Conservation (phyloP, 73 alveolate species). For the Symbiodinium natans region DNA sequence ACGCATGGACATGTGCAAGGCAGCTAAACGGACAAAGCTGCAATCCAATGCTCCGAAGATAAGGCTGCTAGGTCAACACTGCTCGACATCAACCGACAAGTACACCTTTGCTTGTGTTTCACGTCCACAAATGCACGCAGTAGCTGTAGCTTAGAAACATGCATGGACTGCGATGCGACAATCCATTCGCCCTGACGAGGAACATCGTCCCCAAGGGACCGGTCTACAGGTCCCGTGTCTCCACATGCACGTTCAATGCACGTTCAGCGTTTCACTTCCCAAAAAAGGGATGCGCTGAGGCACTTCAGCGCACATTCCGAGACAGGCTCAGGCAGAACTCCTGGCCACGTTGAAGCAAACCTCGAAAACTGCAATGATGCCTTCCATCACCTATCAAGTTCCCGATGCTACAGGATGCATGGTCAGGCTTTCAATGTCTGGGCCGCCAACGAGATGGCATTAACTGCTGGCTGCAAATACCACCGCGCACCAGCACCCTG, state of each 20-base stretch:
- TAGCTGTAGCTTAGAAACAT: too few relatives aligned
- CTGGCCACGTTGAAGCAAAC: neutral
- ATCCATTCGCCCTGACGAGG: neutral
- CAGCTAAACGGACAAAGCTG: too few relatives aligned
- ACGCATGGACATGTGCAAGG: slow-evolving; percentile 18
- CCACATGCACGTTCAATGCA: neutral
- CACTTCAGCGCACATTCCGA: neutral
- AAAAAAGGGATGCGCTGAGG: neutral
- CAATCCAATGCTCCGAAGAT: too few relatives aligned
- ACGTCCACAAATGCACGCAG: neutral
- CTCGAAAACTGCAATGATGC: too few relatives aligned
- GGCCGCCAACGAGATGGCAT: too few relatives aligned
- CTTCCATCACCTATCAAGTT: too few relatives aligned
- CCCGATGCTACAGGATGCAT: too few relatives aligned
- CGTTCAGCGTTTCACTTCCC: neutral
- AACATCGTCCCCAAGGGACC: neutral
- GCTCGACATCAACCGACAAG: neutral
- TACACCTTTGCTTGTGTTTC: neutral
- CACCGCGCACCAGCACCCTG: too few relatives aligned
- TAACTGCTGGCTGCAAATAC: too few relatives aligned
- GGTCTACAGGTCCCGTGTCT: too few relatives aligned
- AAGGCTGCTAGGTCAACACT: too few relatives aligned
- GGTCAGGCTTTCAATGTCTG: too few relatives aligned
- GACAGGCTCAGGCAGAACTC: neutral
- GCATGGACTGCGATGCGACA: neutral